Evolutionary conservation across 768 basidiomycete genomes (phyloP).

Genomic region (Leucosporidium scottii): DNA sequence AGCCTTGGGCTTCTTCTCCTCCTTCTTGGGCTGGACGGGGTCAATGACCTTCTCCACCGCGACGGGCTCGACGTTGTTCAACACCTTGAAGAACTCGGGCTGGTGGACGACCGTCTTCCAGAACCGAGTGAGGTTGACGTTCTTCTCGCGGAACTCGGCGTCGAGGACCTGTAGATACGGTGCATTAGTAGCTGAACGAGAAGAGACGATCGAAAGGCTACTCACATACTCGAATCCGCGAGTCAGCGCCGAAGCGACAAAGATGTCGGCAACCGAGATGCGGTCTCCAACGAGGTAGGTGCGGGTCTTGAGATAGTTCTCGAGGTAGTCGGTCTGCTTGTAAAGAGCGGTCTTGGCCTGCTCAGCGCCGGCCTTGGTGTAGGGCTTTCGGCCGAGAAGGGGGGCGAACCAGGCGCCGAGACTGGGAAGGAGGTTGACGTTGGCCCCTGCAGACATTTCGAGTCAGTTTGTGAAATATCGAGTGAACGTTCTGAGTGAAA

Average conservation of each 20-base stretch:
- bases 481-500: too few relatives aligned
- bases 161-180: constrained; percentile 49
- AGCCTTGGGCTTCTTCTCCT: constrained; percentile 43
- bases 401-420: constrained; percentile 41
- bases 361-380: constrained; percentile 58
- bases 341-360: constrained; percentile 31
- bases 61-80: constrained; percentile 48
- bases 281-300: constrained; percentile 93
- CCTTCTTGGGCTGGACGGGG: constrained; percentile 52
- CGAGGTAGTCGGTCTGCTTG: constrained; percentile 56
- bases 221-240: constrained; percentile 47
- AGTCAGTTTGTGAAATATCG: too few relatives aligned
- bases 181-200: not conserved
- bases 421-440: constrained; percentile 15
- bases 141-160: constrained; percentile 56
- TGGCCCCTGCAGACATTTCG: not conserved
- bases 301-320: constrained; percentile 63
- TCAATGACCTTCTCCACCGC: constrained; percentile 29
- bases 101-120: constrained; percentile 83
- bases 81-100: constrained; percentile 58
- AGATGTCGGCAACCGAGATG: constrained; percentile 85
- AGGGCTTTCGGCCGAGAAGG: constrained; percentile 50
- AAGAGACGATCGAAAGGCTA: not conserved
- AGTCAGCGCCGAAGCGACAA: constrained; percentile 56
- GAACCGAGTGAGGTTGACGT: constrained; percentile 73